These are phyloP conservation scores for Pyrus hybrid DNA, from an alignment of 331 rosid species.

Conservation along the genomic window DNA sequence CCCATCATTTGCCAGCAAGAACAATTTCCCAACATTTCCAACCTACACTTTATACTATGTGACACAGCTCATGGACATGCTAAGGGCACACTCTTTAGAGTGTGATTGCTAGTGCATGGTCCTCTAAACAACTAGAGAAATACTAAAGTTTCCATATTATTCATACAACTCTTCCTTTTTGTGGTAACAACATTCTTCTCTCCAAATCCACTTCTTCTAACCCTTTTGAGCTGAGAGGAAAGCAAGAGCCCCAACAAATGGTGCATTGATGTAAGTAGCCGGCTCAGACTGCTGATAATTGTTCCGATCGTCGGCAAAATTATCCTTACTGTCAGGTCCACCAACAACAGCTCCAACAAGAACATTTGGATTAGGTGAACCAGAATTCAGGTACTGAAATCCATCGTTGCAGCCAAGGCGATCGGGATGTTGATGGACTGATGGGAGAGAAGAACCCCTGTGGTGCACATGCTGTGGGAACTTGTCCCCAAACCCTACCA, in stretches of 20 bases:
- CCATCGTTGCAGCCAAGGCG: conserved; percentile 26
- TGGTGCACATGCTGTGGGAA: conserved; percentile 66
- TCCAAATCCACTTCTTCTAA: neutral
- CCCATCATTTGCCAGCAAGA: neutral
- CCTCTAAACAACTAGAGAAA: neutral
- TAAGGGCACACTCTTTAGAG: neutral
- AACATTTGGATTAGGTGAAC: conserved; percentile 61
- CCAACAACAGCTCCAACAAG: conserved; percentile 76
- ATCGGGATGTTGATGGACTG: conserved; percentile 26
- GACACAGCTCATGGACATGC: neutral
- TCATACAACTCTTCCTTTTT: neutral
- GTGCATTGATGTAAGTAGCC: conserved; percentile 81
- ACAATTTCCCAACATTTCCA: neutral
- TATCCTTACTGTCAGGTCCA: conserved; percentile 69
- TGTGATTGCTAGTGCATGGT: neutral
- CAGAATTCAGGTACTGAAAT: conserved; percentile 8
- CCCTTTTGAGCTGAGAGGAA: conserved; percentile 26
- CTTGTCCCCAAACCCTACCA: conserved; percentile 74
- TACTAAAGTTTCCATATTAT: neutral
- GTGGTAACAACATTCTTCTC: neutral
- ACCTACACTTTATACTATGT: neutral
- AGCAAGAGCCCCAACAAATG: conserved; percentile 70
- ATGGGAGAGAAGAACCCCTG: conserved; percentile 74
- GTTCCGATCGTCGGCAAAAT: conserved; percentile 57
- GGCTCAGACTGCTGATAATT: conserved; percentile 85